Evolutionary conservation across 2,329 filamentous ascomycete species (phyloP), one percentile per base, ranked within the genome.

Genomic region (Botrytis sinoallii): DNA sequence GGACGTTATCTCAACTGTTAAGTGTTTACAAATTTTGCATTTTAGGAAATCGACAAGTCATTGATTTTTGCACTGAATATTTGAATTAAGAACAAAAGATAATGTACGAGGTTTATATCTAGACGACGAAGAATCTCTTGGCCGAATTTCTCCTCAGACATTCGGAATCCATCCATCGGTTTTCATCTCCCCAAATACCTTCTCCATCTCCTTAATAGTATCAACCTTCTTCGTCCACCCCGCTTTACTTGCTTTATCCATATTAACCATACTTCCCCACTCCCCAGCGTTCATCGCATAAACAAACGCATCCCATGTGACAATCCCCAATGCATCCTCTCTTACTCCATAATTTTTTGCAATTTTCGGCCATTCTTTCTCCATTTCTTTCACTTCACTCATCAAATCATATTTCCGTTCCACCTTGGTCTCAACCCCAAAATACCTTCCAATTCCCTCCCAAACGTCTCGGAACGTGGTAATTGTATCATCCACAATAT

Each of bases 211-310:
- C n/a, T 35, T 22, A 52, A 72, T 38, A 2, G 63, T 68, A 60
- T 68, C 70, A 35, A 60, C n/a, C 16, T 22, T 72, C 38, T 67
- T 57, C 38, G 22, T 44, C 70, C 70, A 67, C 12, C 70, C 70
- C 35, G 29, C 44, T 46, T 64, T 52, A n/a, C 70, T 71, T 38
- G 60, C 70, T 40, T 71, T 71, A 16, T 72, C 61, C 61, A 72
- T 72, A 57, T 16, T 67, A 20, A 72, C 61, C n/a, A 48, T 61
- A 48, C 38, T 72, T 46, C 70, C 70, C 70, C 61, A 72, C n/a
- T 72, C 60, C 38, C 60, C 70, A 0, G 35, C 16, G 42, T n/a
- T 16, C 70, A 72, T 72, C 40, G 9, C 32, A 48, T 40, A 38
- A n/a, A 72, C 61, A 38, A 67, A 72, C 14, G 44, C 55, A 46